Conservation (phyloP, 2,329 filamentous ascomycete species). For the Sporothrix humicola region DNA sequence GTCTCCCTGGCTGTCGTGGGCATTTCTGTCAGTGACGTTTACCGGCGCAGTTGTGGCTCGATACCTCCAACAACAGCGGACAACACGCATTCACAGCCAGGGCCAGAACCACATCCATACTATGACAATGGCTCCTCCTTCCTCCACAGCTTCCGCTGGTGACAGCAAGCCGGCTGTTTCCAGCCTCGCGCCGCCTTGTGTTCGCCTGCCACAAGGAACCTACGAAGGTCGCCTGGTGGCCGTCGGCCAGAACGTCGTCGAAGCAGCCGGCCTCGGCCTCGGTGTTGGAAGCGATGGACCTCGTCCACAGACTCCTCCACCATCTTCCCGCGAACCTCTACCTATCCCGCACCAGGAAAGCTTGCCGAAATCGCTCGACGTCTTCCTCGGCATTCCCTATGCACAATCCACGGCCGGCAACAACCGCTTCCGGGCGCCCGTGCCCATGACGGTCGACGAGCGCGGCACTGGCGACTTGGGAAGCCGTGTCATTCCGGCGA, state of each 20-base stretch:
- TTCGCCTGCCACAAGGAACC: constrained; percentile 49
- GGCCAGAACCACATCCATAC: not conserved
- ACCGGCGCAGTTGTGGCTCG: constrained; percentile 3
- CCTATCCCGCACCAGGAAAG: constrained; percentile 14
- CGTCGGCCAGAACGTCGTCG: constrained; percentile 31
- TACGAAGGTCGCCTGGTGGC: constrained; percentile 45
- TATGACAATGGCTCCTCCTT: constrained; percentile 7
- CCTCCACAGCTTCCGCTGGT: not conserved
- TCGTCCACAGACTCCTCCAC: not conserved
- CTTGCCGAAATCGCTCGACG: constrained; percentile 51
- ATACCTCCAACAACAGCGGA: not conserved
- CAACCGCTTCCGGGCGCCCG: constrained; percentile 55
- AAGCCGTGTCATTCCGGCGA: constrained; percentile 27
- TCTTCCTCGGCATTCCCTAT: constrained; percentile 58
- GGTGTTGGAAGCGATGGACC: constrained; percentile 24
- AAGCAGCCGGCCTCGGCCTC: constrained; percentile 26
- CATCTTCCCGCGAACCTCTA: not conserved
- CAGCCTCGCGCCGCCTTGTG: constrained; percentile 34
- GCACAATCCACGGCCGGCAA: constrained; percentile 50
- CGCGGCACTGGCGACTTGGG: not conserved
- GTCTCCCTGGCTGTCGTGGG: constrained; percentile 1
- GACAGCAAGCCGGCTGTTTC: constrained; percentile 18
- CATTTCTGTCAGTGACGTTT: constrained; percentile 10
- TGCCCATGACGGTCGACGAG: constrained; percentile 41
- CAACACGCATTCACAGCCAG: not conserved